phyloP scores from a whole-genome alignment of 2,329 filamentous ascomycete species.

The Nemania sp. region DNA sequence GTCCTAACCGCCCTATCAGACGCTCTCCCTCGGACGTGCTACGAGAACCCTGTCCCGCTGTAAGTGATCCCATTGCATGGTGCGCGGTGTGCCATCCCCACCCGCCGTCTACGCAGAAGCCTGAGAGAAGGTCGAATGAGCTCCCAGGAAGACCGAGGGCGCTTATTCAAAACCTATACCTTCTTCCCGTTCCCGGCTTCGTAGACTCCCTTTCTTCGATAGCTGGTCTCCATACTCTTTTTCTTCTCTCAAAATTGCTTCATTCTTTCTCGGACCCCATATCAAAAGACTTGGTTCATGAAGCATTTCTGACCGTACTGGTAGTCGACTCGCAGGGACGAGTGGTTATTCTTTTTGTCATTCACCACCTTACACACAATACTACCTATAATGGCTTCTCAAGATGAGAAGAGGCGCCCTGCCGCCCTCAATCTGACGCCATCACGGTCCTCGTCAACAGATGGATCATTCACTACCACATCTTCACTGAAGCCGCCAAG shows the following conservation, averaged over 20 bases:
- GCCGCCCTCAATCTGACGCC: conserved; percentile 66
- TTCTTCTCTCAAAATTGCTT: conserved; percentile 53
- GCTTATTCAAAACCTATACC: conserved; percentile 66
- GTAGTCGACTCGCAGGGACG: conserved; percentile 52
- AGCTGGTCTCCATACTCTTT: conserved; percentile 66
- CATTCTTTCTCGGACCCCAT: conserved; percentile 50
- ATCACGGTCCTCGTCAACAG: conserved; percentile 61
- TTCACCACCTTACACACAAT: conserved; percentile 48
- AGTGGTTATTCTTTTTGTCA: conserved; percentile 48
- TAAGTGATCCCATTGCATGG: conserved; percentile 57
- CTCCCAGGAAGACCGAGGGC: conserved; percentile 51
- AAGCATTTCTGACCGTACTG: conserved; percentile 45
- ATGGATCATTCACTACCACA: conserved; percentile 64
- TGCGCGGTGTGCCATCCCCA: conserved; percentile 52
- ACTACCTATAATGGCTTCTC: conserved; percentile 50
- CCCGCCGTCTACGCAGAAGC: conserved; percentile 56
- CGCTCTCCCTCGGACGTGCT: conserved; percentile 46
- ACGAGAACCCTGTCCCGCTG: conserved; percentile 55
- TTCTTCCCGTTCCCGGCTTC: conserved; percentile 55
- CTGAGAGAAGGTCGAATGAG: conserved; percentile 50
- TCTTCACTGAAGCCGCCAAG: conserved; percentile 75
- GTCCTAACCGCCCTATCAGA: conserved; percentile 59
- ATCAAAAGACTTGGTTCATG: conserved; percentile 46
- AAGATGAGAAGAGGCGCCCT: conserved; percentile 69
- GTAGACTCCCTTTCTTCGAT: conserved; percentile 58